Evolutionary conservation across 225 moss, liverwort and hornwort genomes (phyloP).

Genomic region (Pseudoscleropodium purum): DNA sequence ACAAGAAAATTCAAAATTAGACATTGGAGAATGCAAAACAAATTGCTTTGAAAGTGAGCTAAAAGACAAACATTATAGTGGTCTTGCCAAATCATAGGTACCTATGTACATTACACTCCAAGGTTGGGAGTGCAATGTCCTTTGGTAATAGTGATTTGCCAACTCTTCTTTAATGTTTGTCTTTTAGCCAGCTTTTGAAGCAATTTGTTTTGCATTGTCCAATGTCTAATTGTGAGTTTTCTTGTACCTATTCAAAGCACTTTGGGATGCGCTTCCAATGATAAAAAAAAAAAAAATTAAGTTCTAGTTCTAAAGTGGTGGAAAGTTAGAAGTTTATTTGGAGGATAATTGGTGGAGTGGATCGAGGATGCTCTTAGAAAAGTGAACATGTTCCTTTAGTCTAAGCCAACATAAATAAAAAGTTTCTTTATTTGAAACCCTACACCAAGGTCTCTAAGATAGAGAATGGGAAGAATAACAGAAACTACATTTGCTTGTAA

Average conservation of each 20-base stretch:
- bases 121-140: background rate
- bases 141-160: rapidly evolving
- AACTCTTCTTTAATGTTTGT: background rate
- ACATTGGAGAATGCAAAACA: background rate
- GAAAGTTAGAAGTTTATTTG: background rate
- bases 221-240: background rate
- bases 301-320: background rate
- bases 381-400: background rate
- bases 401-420: background rate
- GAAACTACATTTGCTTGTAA: background rate
- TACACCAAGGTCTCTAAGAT: background rate
- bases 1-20: background rate
- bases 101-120: background rate
- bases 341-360: background rate
- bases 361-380: rapidly evolving
- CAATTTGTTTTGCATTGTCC: background rate
- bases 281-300: background rate
- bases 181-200: background rate
- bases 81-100: background rate
- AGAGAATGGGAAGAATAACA: background rate
- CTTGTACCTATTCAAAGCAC: background rate
- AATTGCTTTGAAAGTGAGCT: background rate
- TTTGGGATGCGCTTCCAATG: background rate
- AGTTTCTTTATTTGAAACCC: background rate
- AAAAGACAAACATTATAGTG: background rate